These are phyloP conservation scores for Cymbidium sinense DNA, from an alignment of 106 monocot genomes.

Conservation along the genomic window DNA sequence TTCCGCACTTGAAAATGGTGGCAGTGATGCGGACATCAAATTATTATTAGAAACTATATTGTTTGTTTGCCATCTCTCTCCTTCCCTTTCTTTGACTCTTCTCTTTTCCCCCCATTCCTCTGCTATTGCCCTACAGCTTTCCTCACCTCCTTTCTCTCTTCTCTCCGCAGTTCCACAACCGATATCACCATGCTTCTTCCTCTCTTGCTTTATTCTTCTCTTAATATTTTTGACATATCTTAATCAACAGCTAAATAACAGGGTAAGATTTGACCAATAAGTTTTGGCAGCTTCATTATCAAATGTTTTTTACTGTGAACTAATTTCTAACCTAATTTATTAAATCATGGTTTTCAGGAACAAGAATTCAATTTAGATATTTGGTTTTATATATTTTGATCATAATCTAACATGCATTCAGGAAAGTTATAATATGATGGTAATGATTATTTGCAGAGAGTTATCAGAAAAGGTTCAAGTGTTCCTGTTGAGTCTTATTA, in stretches of 20 bases:
- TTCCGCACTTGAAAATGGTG: too few relatives aligned
- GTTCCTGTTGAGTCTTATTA: conserved; percentile 70
- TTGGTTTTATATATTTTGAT: background rate
- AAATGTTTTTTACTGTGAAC: background rate
- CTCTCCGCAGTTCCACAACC: background rate
- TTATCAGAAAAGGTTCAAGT: conserved; percentile 28
- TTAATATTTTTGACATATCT: background rate
- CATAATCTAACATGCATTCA: background rate
- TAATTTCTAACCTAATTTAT: background rate
- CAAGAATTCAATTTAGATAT: background rate
- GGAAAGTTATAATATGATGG: background rate
- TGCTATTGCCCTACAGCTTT: background rate
- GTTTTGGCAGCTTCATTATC: background rate
- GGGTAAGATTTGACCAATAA: background rate
- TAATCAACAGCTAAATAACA: background rate
- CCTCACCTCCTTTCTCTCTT: background rate
- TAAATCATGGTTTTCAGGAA: background rate
- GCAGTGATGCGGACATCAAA: too few relatives aligned
- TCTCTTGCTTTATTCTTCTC: background rate
- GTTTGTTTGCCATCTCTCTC: background rate
- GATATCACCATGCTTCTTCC: background rate
- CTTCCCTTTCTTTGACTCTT: background rate
- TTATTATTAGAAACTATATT: too few relatives aligned
- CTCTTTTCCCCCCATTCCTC: background rate
- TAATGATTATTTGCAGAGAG: conserved; percentile 44